phyloP scores from a whole-genome alignment of 768 basidiomycete species.

The Mycena galopus region DNA sequence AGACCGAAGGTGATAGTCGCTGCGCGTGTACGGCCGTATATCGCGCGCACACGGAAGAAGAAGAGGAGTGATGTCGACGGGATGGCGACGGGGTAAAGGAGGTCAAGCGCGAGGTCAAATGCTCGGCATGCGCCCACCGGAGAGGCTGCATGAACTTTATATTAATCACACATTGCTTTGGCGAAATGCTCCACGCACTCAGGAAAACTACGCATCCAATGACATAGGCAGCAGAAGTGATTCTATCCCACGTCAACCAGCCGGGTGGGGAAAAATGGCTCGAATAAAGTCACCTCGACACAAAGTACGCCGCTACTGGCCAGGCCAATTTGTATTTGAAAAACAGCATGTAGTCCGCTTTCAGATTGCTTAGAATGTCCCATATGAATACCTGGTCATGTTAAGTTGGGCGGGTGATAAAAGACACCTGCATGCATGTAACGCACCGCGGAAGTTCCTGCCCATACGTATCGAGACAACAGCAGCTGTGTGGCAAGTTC shows the following conservation, averaged over 20 bases:
- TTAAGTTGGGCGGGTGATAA: not conserved
- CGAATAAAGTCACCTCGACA: slow-evolving; percentile 2
- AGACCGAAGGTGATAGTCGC: slow-evolving; percentile 3
- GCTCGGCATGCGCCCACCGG: not conserved
- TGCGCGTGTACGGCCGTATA: too few species aligned
- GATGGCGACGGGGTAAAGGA: slow-evolving; percentile 12
- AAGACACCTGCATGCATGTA: not conserved
- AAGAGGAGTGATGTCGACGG: slow-evolving; percentile 11
- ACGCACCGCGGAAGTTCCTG: slow-evolving; percentile 4
- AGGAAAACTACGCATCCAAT: slow-evolving; percentile 10
- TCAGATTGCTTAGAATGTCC: too few species aligned
- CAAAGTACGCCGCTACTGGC: too few species aligned
- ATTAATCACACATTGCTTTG: not conserved
- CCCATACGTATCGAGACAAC: slow-evolving; percentile 16
- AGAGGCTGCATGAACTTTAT: not conserved
- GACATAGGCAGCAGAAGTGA: too few species aligned
- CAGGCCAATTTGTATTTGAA: too few species aligned
- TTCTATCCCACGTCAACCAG: not conserved
- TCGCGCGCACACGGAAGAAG: slow-evolving; percentile 5
- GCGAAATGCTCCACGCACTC: not conserved
- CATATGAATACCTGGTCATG: slow-evolving; percentile 10
- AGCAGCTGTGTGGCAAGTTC: slow-evolving; percentile 1
- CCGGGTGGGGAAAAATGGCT: not conserved
- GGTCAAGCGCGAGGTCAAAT: not conserved
- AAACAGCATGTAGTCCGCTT: too few species aligned